Base-by-base conservation (phyloP, 441 rosid genomes). In the Erodium moschatum region DNA sequence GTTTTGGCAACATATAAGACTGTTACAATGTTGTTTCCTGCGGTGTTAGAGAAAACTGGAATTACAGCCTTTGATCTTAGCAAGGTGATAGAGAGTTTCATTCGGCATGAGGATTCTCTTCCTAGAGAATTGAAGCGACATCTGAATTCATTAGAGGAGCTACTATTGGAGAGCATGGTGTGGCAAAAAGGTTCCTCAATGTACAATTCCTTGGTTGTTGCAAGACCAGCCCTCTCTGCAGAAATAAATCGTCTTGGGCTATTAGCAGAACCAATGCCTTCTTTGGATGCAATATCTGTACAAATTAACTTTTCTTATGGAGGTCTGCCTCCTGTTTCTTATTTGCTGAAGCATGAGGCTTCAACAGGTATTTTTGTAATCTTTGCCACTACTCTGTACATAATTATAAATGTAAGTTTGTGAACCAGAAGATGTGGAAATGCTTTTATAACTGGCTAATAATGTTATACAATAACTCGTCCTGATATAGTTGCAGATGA, bases 21-120 rank as follows among this genome's bases (percentile, higher is more conserved):
- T 52, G 85, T 87, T 44, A 90, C 97, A 18, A 91, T 91, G 99
- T 69, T 91, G 81, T 95, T 91, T 71, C 99, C 99, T 40, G 94
- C 97, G 18, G 99, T 95, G 80, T 76, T 95, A 72, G 97, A 95
- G 78, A 82, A 88, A 81, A 95, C 97, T 74, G 99, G 99, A 62
- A 91, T 95, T 72, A 91, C 97, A 72, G 94, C 97, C 67, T 95
- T 95, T 85, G 97, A 95, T 84, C 88, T 95, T 64, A 88, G 99
- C 85, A 95, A 95, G 86, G 97, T 90, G 74, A 91, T 95, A 69
- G 99, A 95, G 83, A 87, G 97, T 84, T 95, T 95, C 79, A 83
- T 95, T 70, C 85, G 99, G 74, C 96, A 91, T 64, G 99, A 95
- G 77, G 99, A 89, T 12, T 84, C 97, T 78, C 88, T 95, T 1